Percentiles rank a stretch among this genome's conserved stretches.
Conservation (phyloP, 768 basidiomycete genomes). For the Saitozyma sp. region DNA sequence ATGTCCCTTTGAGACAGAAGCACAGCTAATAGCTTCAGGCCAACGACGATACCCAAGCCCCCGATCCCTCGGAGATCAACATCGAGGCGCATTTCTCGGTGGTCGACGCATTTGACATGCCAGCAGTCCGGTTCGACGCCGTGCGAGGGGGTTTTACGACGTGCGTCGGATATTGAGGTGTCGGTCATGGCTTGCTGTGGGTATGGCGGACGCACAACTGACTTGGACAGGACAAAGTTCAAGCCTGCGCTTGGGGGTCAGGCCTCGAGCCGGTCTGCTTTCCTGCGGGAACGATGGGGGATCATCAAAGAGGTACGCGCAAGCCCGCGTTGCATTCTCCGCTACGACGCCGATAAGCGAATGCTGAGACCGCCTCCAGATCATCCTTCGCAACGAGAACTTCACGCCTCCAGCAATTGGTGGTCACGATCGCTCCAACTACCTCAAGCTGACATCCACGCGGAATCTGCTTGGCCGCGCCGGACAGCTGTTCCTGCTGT, state of each 20-base stretch:
- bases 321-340: background rate
- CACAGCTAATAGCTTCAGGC: constrained; percentile 22
- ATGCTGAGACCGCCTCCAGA: constrained; percentile 43
- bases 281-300: constrained; percentile 79
- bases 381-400: constrained; percentile 91
- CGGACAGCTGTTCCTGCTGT: constrained; percentile 83
- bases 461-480: constrained; percentile 91
- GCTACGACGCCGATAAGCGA: background rate
- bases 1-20: background rate
- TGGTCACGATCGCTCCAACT: constrained; percentile 78
- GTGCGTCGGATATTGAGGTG: constrained; percentile 56
- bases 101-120: constrained; percentile 93
- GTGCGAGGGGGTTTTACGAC: constrained; percentile 85
- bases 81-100: constrained; percentile 64
- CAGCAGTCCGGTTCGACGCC: constrained; percentile 83
- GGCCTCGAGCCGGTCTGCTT: constrained; percentile 74
- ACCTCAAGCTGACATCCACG: constrained; percentile 90
- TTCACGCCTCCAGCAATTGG: constrained; percentile 94
- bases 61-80: constrained; percentile 47
- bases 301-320: constrained; percentile 73
- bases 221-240: constrained; percentile 56
- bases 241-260: constrained; percentile 75
- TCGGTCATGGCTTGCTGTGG: background rate
- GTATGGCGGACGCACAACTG: background rate
- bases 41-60: constrained; percentile 34